A percentile compares a stretch with the other conserved stretches of the same genome.
phyloP scores from a whole-genome alignment of 2,329 filamentous ascomycete genomes.

The Ascochyta viciae-villosae region DNA sequence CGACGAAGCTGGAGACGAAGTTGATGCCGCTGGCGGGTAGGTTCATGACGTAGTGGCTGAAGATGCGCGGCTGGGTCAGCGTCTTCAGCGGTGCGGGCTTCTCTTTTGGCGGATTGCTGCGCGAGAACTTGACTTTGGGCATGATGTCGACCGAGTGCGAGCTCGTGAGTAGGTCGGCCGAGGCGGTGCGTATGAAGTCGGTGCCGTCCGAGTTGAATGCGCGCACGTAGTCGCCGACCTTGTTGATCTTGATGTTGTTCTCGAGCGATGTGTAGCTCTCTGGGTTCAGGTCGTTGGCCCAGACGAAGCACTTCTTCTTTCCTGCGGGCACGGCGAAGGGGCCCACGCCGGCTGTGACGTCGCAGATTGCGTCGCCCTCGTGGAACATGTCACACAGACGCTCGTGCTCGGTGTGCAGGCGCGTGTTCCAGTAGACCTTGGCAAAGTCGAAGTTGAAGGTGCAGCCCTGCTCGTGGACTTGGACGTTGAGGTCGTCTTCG shows the following conservation, averaged over 20 bases:
- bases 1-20: slow-evolving; percentile 79
- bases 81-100: slow-evolving; percentile 47
- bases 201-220: slow-evolving; percentile 84
- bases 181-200: slow-evolving; percentile 76
- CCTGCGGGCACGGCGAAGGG: slow-evolving; percentile 93
- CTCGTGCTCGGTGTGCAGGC: slow-evolving; percentile 87
- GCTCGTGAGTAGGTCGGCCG: slow-evolving; percentile 62
- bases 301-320: slow-evolving; percentile 88
- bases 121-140: slow-evolving; percentile 43
- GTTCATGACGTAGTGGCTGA: slow-evolving; percentile 98
- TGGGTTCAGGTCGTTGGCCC: slow-evolving; percentile 96
- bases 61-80: slow-evolving; percentile 69
- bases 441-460: slow-evolving; percentile 92
- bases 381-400: slow-evolving; percentile 78
- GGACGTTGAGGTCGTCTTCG: slow-evolving; percentile 81
- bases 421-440: slow-evolving; percentile 98
- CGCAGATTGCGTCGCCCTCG: slow-evolving; percentile 87
- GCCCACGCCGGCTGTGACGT: slow-evolving; percentile 97
- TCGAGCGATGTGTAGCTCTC: slow-evolving; percentile 78
- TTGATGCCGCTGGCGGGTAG: slow-evolving; percentile 87
- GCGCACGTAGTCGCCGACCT: slow-evolving; percentile 74
- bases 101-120: slow-evolving; percentile 28
- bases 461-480: slow-evolving; percentile 82
- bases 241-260: slow-evolving; percentile 77
- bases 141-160: slow-evolving; percentile 59